Percentiles rank a stretch among this genome's conserved stretches.
Evolutionary conservation across 2,329 filamentous ascomycete genomes (phyloP).

Genomic region (Pyricularia pennisetigena): DNA sequence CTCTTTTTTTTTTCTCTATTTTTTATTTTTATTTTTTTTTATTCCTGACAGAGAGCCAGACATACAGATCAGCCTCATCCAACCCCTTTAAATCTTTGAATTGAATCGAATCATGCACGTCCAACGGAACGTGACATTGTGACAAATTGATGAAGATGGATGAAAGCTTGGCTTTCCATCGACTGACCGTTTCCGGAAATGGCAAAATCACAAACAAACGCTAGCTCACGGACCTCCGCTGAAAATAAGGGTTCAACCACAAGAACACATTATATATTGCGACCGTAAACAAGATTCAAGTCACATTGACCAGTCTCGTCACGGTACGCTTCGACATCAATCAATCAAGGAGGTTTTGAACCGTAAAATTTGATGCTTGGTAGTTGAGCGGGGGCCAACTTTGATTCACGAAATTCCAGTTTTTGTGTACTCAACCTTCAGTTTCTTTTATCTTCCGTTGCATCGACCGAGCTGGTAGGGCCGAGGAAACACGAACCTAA

Average conservation of each 20-base stretch:
- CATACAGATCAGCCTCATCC: not conserved
- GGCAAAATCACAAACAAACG: not conserved
- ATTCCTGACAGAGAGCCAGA: not conserved
- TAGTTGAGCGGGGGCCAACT: not conserved
- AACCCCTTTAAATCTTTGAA: not conserved
- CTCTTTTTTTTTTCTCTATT: too few species aligned
- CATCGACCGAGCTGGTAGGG: too few species aligned
- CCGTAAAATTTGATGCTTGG: not conserved
- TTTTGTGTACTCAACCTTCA: not conserved
- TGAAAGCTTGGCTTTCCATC: not conserved
- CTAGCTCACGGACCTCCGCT: not conserved
- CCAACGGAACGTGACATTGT: not conserved
- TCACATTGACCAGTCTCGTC: not conserved
- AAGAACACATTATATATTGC: not conserved
- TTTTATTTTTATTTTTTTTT: too few species aligned
- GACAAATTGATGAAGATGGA: not conserved
- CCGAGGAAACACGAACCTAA: too few species aligned
- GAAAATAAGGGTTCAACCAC: not conserved
- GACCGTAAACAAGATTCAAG: not conserved
- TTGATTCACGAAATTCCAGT: not conserved
- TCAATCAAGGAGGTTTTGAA: not conserved
- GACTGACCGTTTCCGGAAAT: not conserved
- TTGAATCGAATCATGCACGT: not conserved
- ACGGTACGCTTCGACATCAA: not conserved
- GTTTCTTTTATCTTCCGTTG: too few species aligned